Conservation (phyloP, 1,284 basidiomycete genomes). For the Cutaneotrichosporon dermatis region DNA sequence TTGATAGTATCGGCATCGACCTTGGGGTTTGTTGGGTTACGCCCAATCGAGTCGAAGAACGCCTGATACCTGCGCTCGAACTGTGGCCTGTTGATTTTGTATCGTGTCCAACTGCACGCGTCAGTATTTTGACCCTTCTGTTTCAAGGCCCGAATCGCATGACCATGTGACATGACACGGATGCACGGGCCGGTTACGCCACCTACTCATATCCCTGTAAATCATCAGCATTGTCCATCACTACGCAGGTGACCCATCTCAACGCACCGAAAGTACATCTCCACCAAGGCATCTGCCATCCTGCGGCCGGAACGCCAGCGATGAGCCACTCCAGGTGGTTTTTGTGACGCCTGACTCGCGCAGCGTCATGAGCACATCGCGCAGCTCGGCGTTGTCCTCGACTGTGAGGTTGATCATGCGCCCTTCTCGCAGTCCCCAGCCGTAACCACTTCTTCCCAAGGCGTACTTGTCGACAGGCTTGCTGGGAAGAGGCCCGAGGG, state of each 20-base stretch:
- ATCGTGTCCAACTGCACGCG: conserved; percentile 47
- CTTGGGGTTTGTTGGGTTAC: conserved; percentile 44
- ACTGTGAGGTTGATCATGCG: conserved; percentile 35
- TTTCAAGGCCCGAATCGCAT: not conserved
- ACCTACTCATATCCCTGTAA: conserved; percentile 21
- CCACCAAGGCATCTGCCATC: conserved; percentile 48
- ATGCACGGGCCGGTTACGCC: not conserved
- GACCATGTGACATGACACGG: not conserved
- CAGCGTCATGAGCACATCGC: conserved; percentile 44
- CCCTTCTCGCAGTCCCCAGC: conserved; percentile 45
- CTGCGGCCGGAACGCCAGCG: conserved; percentile 46
- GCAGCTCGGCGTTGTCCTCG: conserved; percentile 42
- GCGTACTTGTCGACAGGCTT: conserved; percentile 30
- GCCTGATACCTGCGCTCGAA: conserved; percentile 45
- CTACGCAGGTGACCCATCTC: not conserved
- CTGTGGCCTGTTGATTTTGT: conserved; percentile 48
- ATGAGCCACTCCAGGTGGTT: conserved; percentile 47
- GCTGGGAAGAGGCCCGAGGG: conserved; percentile 44
- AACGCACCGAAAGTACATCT: conserved; percentile 45
- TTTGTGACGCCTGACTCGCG: conserved; percentile 49
- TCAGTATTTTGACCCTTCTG: not conserved
- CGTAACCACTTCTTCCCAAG: conserved; percentile 38
- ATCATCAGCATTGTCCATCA: not conserved
- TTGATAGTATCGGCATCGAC: conserved; percentile 48
- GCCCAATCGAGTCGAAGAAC: conserved; percentile 47